A percentile compares a stretch with the other conserved stretches of the same genome.
Evolutionary conservation across 768 basidiomycete genomes (phyloP).

Genomic region (Pisolithus sp.): DNA sequence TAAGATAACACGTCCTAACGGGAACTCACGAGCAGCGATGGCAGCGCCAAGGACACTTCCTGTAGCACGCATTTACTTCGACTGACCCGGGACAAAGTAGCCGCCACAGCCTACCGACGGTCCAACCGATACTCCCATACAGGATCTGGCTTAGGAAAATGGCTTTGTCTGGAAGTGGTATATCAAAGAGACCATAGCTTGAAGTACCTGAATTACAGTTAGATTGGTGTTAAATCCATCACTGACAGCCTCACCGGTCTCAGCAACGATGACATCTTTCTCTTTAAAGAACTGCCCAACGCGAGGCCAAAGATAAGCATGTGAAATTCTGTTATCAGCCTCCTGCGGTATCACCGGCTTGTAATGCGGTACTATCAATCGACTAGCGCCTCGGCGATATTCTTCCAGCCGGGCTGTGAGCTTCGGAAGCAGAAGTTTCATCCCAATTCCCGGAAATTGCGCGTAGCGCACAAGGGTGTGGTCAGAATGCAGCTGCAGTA

Average conservation of each 20-base stretch:
- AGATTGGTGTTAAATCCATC: background rate
- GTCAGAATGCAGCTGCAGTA: conserved; percentile 64
- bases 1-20: conserved; percentile 63
- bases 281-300: conserved; percentile 64
- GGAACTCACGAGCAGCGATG: conserved; percentile 64
- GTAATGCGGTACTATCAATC: conserved; percentile 41
- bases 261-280: conserved; percentile 75
- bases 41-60: conserved; percentile 72
- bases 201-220: conserved; percentile 49
- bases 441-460: conserved; percentile 57
- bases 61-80: conserved; percentile 10
- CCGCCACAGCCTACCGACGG: conserved; percentile 47
- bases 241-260: conserved; percentile 54
- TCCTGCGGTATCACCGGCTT: conserved; percentile 44
- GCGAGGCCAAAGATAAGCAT: conserved; percentile 81
- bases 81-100: background rate
- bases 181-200: conserved; percentile 78
- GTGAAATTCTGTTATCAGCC: conserved; percentile 51
- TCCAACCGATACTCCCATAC: conserved; percentile 93
- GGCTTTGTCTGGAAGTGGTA: conserved; percentile 67
- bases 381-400: conserved; percentile 33
- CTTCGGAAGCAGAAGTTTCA: conserved; percentile 73
- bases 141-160: conserved; percentile 70
- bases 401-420: conserved; percentile 50
- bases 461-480: conserved; percentile 63